These are phyloP conservation scores for Coniosporium tulheliwenetii DNA, from an alignment of 2,329 filamentous ascomycete genomes.

Conservation along the genomic window DNA sequence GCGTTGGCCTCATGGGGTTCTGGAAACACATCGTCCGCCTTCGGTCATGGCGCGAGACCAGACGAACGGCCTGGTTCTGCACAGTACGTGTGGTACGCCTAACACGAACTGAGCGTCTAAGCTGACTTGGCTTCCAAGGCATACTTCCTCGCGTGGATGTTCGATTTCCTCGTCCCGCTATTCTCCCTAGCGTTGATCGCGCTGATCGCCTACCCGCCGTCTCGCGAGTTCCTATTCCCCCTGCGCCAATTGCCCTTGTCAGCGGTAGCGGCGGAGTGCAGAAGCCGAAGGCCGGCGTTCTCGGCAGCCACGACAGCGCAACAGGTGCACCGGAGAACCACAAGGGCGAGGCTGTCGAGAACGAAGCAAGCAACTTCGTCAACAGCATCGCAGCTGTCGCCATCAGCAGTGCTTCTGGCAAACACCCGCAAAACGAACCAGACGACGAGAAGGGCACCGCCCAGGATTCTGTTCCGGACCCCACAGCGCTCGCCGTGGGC, in stretches of 20 bases:
- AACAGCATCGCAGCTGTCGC: slow-evolving; percentile 57
- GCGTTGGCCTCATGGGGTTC: slow-evolving; percentile 48
- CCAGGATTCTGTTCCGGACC: slow-evolving; percentile 39
- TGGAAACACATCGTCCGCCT: slow-evolving; percentile 63
- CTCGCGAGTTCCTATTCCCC: slow-evolving; percentile 56
- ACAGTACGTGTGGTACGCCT: slow-evolving; percentile 20
- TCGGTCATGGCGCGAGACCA: slow-evolving; percentile 62
- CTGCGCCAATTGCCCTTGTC: slow-evolving; percentile 60
- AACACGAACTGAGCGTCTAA: not conserved
- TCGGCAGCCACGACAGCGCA: slow-evolving; percentile 60
- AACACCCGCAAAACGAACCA: slow-evolving; percentile 53
- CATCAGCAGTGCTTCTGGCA: slow-evolving; percentile 59
- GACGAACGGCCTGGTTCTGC: slow-evolving; percentile 52
- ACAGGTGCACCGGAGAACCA: slow-evolving; percentile 74
- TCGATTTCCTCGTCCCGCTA: slow-evolving; percentile 54
- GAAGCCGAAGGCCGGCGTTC: slow-evolving; percentile 58
- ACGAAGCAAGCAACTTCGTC: slow-evolving; percentile 69
- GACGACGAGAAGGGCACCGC: slow-evolving; percentile 21
- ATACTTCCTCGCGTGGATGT: slow-evolving; percentile 51
- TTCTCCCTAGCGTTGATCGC: slow-evolving; percentile 43
- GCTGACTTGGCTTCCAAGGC: slow-evolving; percentile 13
- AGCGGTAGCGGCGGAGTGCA: slow-evolving; percentile 56
- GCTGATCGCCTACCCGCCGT: slow-evolving; percentile 49
- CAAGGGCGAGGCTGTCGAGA: slow-evolving; percentile 69
- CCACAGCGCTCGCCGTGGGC: slow-evolving; percentile 37